These are phyloP conservation scores for Trifolium repens DNA, from an alignment of 306 rosid genomes.

Conservation along the genomic window DNA sequence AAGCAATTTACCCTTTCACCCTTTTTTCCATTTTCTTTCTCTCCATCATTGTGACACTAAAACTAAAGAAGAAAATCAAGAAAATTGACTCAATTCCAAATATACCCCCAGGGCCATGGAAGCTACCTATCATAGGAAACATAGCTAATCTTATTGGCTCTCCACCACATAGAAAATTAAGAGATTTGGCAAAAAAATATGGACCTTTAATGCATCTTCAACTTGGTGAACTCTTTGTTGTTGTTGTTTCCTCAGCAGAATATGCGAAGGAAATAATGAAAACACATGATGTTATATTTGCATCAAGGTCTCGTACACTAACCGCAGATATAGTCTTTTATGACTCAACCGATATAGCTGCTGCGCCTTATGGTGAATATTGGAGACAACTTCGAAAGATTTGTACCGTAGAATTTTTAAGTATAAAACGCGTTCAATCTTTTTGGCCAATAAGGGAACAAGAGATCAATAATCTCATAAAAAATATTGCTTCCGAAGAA, in stretches of 20 bases:
- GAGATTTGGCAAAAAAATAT: conserved; percentile 44
- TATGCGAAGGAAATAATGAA: conserved; percentile 50
- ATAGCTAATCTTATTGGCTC: conserved; percentile 26
- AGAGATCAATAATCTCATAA: conserved; percentile 34
- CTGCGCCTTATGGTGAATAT: conserved; percentile 44
- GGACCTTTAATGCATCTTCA: conserved; percentile 52
- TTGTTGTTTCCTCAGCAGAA: conserved; percentile 51
- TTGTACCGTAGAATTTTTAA: conserved; percentile 42
- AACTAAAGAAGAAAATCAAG: conserved; percentile 1
- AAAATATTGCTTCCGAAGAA: neutral
- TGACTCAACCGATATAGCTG: conserved; percentile 3
- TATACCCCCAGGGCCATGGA: conserved; percentile 34
- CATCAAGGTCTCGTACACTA: conserved; percentile 39
- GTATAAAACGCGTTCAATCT: conserved; percentile 22
- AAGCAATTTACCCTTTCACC: conserved; percentile 1
- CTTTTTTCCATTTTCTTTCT: neutral
- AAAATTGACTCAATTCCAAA: conserved; percentile 13
- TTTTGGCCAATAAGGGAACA: conserved; percentile 41
- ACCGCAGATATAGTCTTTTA: conserved; percentile 1
- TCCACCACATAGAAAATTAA: conserved; percentile 41
- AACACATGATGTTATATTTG: conserved; percentile 47
- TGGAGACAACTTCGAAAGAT: conserved; percentile 44
- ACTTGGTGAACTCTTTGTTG: conserved; percentile 48
- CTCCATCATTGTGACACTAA: conserved; percentile 26
- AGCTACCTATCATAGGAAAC: conserved; percentile 36